These are phyloP conservation scores for Vigna radiata DNA, from an alignment of 306 rosid species.

Conservation along the genomic window DNA sequence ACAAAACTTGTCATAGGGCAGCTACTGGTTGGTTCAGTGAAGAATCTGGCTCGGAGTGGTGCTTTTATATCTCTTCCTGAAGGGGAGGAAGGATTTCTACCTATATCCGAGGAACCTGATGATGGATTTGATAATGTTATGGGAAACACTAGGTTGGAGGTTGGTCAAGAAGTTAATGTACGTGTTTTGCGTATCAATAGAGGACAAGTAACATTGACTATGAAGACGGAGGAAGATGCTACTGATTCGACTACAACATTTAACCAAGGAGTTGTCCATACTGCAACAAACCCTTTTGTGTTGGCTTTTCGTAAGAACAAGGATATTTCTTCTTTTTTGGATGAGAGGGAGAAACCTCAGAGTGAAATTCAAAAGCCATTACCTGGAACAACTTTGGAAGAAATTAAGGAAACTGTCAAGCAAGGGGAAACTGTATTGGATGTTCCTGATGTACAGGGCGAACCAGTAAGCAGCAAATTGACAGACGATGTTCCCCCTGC, in stretches of 20 bases:
- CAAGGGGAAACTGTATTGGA: slow-evolving; percentile 41
- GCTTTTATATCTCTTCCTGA: slow-evolving; percentile 92
- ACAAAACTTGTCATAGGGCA: slow-evolving; percentile 79
- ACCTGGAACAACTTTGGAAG: slow-evolving; percentile 51
- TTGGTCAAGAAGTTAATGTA: slow-evolving; percentile 84
- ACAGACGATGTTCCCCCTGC: slow-evolving; percentile 46
- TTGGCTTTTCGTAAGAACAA: slow-evolving; percentile 91
- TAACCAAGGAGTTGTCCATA: slow-evolving; percentile 62
- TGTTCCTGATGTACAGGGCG: slow-evolving; percentile 51
- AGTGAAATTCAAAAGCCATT: slow-evolving; percentile 49
- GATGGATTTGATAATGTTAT: slow-evolving; percentile 73
- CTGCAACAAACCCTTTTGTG: slow-evolving; percentile 86
- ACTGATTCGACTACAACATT: slow-evolving; percentile 47
- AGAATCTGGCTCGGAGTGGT: slow-evolving; percentile 81
- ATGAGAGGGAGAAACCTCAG: slow-evolving; percentile 70
- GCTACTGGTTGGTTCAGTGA: slow-evolving; percentile 83
- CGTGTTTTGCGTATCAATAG: slow-evolving; percentile 81
- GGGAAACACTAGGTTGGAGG: slow-evolving; percentile 79
- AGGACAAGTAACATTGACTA: slow-evolving; percentile 91
- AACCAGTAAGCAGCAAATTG: slow-evolving; percentile 46
- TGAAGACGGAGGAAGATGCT: slow-evolving; percentile 86
- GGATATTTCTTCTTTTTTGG: slow-evolving; percentile 83
- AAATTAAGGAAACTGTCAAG: slow-evolving; percentile 46
- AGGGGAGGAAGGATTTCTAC: slow-evolving; percentile 98
- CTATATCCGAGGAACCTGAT: slow-evolving; percentile 72